Evolutionary conservation across 495 filamentous ascomycete genomes (phyloP).

Genomic region (Tuber indicum): DNA sequence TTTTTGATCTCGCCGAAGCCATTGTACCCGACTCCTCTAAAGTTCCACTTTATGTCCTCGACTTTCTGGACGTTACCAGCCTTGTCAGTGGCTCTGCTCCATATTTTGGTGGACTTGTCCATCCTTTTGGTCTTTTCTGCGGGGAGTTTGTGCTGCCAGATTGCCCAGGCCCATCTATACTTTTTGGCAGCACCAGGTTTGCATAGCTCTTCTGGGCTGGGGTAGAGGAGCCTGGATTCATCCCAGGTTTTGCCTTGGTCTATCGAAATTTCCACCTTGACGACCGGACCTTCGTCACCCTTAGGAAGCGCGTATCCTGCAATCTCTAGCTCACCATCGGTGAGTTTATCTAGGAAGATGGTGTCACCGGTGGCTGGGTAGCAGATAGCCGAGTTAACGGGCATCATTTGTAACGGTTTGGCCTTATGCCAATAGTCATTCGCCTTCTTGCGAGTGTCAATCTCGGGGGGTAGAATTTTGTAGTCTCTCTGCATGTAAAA

Average conservation of each 20-base stretch:
- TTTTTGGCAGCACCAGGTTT: constrained; percentile 23
- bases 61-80: constrained; percentile 49
- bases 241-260: constrained; percentile 51
- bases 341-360: constrained; percentile 39
- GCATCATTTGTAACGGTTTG: constrained; percentile 48
- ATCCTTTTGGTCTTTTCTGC: constrained; percentile 38
- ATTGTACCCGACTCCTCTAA: constrained; percentile 57
- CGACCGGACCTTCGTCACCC: constrained; percentile 51
- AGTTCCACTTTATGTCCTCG: constrained; percentile 51
- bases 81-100: constrained; percentile 52
- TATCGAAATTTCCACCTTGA: constrained; percentile 50
- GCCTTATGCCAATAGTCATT: constrained; percentile 48
- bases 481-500: constrained; percentile 52
- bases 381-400: constrained; percentile 53
- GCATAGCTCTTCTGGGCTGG: constrained; percentile 13
- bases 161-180: constrained; percentile 39
- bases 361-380: constrained; percentile 46
- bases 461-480: constrained; percentile 49
- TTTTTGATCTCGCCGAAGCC: constrained; percentile 53
- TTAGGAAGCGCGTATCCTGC: constrained; percentile 55
- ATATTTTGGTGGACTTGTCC: constrained; percentile 44
- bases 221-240: constrained; percentile 45
- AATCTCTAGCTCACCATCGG: constrained; percentile 46
- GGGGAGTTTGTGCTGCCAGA: constrained; percentile 34
- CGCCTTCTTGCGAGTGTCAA: constrained; percentile 47